A percentile compares a stretch with the other conserved stretches of the same genome.
These are phyloP conservation scores for Casuarina glauca DNA, from an alignment of 306 rosid species.

Conservation along the genomic window DNA sequence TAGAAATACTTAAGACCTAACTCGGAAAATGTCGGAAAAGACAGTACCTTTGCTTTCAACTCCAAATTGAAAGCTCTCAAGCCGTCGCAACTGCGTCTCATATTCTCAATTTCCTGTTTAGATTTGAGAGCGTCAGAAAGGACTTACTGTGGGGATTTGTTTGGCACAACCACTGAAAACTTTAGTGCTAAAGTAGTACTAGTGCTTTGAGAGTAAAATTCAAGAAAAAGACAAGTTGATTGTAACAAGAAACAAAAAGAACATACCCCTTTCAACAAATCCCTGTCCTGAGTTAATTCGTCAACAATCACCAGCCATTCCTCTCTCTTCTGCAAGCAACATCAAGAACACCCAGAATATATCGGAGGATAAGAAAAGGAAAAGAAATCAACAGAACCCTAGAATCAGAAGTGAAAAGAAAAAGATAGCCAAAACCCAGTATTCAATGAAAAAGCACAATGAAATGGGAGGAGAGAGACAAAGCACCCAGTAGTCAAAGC, in stretches of 20 bases:
- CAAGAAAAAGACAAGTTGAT: constrained; percentile 2
- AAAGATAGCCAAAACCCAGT: no score
- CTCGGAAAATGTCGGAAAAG: background rate
- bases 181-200: background rate
- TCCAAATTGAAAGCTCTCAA: constrained; percentile 33
- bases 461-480: background rate
- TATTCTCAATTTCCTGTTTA: constrained; percentile 50
- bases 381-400: background rate
- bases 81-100: constrained; percentile 18
- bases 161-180: constrained; percentile 8
- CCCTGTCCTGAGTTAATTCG: constrained; percentile 26
- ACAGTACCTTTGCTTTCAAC: constrained; percentile 52
- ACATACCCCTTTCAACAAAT: constrained; percentile 39
- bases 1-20: constrained; percentile 5
- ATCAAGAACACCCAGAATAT: constrained; percentile 18
- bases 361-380: constrained; percentile 1
- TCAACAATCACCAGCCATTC: constrained; percentile 32
- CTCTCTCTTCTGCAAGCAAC: constrained; percentile 39
- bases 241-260: background rate
- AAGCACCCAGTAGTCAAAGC: background rate
- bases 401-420: no score
- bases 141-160: background rate
- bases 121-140: background rate
- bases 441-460: background rate
- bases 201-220: background rate